phyloP scores from a whole-genome alignment of 2,329 filamentous ascomycete genomes.

The Hysterium pulicare region DNA sequence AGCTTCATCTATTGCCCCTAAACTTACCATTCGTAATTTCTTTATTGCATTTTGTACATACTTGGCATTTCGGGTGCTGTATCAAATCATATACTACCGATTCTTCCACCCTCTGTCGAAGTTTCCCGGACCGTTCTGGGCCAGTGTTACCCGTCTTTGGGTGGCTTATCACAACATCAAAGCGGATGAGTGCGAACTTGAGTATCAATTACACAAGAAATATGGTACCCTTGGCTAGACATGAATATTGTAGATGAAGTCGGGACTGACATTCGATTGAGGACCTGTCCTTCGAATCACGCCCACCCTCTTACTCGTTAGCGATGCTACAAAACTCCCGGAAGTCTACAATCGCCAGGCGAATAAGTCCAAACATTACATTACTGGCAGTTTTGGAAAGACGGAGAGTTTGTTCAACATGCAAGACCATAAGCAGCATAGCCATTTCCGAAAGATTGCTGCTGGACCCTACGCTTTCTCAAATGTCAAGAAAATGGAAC shows the following conservation, averaged over 20 bases:
- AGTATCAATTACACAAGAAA: conserved; percentile 45
- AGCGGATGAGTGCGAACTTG: conserved; percentile 44
- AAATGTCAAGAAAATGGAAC: conserved; percentile 59
- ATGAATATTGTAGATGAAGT: conserved; percentile 1
- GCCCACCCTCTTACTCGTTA: conserved; percentile 53
- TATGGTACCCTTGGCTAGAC: conserved; percentile 41
- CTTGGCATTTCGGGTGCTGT: conserved; percentile 14
- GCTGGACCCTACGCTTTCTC: conserved; percentile 55
- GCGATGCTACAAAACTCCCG: conserved; percentile 53
- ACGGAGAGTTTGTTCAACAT: conserved; percentile 58
- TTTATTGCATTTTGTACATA: conserved; percentile 9
- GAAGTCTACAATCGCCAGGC: conserved; percentile 55
- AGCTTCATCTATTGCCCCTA: background rate
- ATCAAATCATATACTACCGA: conserved; percentile 41
- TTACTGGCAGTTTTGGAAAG: conserved; percentile 56
- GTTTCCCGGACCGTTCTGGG: conserved; percentile 57
- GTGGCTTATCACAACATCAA: conserved; percentile 51
- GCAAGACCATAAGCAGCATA: conserved; percentile 51
- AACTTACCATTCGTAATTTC: conserved; percentile 7
- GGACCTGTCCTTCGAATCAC: conserved; percentile 54
- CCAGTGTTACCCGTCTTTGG: conserved; percentile 51
- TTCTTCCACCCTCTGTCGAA: conserved; percentile 52
- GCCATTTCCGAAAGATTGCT: conserved; percentile 52
- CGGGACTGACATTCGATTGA: conserved; percentile 18
- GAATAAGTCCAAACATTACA: conserved; percentile 58